A percentile compares a stretch with the other conserved stretches of the same genome.
phyloP scores from a whole-genome alignment of 1,139 yeast genomes.

The Yamadazyma dendronema region DNA sequence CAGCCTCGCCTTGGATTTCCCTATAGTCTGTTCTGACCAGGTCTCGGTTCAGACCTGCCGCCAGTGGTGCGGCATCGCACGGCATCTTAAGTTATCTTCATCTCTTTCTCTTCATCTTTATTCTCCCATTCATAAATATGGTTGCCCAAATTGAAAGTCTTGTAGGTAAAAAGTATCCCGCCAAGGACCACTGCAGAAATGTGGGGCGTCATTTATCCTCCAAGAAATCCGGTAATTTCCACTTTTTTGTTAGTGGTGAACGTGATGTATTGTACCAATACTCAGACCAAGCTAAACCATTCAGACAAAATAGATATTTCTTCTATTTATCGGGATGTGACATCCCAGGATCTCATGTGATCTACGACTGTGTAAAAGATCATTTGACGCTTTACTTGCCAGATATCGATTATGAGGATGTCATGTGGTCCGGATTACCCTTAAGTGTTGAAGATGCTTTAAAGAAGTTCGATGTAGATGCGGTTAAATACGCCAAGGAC shows the following conservation, averaged over 20 bases:
- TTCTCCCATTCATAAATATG: constrained; percentile 3
- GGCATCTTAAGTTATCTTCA: too few species aligned
- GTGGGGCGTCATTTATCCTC: constrained; percentile 46
- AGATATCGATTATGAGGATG: constrained; percentile 79
- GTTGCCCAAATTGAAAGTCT: constrained; percentile 16
- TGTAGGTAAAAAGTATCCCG: constrained; percentile 61
- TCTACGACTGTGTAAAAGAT: constrained; percentile 55
- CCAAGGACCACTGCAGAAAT: constrained; percentile 61
- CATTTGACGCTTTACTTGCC: constrained; percentile 75
- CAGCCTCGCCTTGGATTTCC: too few species aligned
- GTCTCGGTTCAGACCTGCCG: too few species aligned
- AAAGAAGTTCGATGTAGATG: constrained; percentile 73
- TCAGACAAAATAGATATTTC: constrained; percentile 90
- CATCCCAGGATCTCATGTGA: constrained; percentile 71
- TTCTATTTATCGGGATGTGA: constrained; percentile 85
- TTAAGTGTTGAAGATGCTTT: constrained; percentile 63
- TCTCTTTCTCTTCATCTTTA: not conserved
- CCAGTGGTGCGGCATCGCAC: not conserved
- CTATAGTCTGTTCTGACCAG: too few species aligned
- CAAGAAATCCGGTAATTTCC: constrained; percentile 18
- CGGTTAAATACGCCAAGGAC: constrained; percentile 60
- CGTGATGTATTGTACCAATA: constrained; percentile 62
- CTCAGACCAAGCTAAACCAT: constrained; percentile 74
- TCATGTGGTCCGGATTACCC: constrained; percentile 97
- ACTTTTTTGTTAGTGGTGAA: constrained; percentile 69